Conservation (phyloP, 192 early-diverging fungal genomes). For the Podila verticillata region DNA sequence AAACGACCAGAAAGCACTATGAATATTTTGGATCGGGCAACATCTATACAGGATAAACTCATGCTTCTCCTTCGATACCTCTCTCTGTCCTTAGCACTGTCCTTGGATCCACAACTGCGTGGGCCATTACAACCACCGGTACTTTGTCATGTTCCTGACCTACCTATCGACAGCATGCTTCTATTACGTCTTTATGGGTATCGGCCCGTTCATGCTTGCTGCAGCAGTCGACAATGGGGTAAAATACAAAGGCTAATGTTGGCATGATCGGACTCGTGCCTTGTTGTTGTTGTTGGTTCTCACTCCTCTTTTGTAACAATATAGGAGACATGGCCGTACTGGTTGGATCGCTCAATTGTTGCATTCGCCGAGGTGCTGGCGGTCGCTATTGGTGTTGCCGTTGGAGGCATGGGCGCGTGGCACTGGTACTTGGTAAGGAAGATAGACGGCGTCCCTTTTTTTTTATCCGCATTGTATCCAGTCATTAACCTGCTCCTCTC, state of each 20-base stretch:
- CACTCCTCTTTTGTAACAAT: not conserved
- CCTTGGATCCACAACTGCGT: constrained; percentile 88
- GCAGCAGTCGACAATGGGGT: constrained; percentile 55
- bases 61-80: not conserved
- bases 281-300: too few species aligned
- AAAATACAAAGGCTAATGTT: not conserved
- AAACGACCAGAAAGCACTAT: not conserved
- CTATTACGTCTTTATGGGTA: constrained; percentile 59
- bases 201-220: constrained; percentile 57
- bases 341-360: constrained; percentile 57
- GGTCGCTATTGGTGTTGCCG: constrained; percentile 61
- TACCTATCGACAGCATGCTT: constrained; percentile 59
- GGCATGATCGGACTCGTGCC: not conserved
- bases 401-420: constrained; percentile 65
- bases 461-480: not conserved
- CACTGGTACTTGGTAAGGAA: constrained; percentile 66
- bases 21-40: too few species aligned
- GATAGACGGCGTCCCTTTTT: not conserved
- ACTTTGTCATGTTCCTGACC: constrained; percentile 77
- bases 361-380: constrained; percentile 63
- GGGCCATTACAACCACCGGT: constrained; percentile 79
- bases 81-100: constrained; percentile 56
- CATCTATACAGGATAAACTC: too few species aligned
- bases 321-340: constrained; percentile 62
- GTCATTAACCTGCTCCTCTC: not conserved